Conservation (phyloP, 345 rosid genomes). For the Carallia pectinifolia region DNA sequence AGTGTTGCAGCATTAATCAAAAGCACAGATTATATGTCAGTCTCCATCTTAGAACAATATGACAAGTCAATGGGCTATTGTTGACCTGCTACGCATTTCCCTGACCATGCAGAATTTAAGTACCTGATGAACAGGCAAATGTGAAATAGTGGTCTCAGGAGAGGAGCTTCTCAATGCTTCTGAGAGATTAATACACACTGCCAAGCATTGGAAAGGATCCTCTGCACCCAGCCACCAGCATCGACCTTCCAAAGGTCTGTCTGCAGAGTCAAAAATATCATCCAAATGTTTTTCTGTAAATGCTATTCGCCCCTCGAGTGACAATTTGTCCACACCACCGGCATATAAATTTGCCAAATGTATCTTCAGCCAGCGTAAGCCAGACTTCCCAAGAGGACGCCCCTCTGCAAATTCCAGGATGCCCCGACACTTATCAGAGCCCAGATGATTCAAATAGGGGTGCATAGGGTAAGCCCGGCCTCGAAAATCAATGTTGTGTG, state of each 20-base stretch:
- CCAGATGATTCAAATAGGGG: slow-evolving; percentile 95
- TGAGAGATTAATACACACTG: slow-evolving; percentile 75
- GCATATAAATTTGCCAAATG: slow-evolving; percentile 92
- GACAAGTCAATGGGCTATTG: neutral
- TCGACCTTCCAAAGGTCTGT: slow-evolving; percentile 87
- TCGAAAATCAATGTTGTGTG: slow-evolving; percentile 95
- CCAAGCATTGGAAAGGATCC: slow-evolving; percentile 98
- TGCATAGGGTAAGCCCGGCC: slow-evolving; percentile 99
- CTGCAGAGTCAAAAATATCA: slow-evolving; percentile 92
- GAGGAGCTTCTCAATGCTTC: slow-evolving; percentile 88
- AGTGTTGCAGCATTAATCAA: slow-evolving; percentile 6
- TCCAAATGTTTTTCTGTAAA: slow-evolving; percentile 83
- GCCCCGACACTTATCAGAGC: slow-evolving; percentile 97
- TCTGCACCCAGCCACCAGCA: slow-evolving; percentile 98
- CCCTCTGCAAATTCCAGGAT: slow-evolving; percentile 95
- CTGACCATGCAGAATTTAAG: slow-evolving; percentile 1
- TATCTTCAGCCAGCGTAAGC: slow-evolving; percentile 90
- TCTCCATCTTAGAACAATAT: slow-evolving; percentile 4
- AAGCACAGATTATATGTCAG: neutral
- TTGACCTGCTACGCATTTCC: neutral
- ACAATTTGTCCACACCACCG: slow-evolving; percentile 93
- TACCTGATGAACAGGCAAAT: slow-evolving; percentile 96
- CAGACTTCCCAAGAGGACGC: slow-evolving; percentile 79
- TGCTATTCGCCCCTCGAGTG: slow-evolving; percentile 72
- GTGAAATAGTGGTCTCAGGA: slow-evolving; percentile 69